Base-by-base conservation (phyloP, 2,329 filamentous ascomycete species). In the Emergomyces orientalis region DNA sequence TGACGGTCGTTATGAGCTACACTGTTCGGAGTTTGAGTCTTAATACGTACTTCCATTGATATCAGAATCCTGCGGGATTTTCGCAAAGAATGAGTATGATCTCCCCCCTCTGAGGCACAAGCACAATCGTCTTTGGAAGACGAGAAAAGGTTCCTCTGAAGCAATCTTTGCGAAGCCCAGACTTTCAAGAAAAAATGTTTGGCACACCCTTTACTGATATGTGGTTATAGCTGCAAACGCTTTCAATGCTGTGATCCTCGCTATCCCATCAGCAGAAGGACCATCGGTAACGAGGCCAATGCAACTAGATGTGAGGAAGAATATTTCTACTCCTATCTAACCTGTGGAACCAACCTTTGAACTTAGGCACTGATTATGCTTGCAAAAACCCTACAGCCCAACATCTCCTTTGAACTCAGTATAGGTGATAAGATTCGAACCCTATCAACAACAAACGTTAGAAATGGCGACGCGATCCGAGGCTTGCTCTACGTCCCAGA, bases 401-500 rank as follows among this genome's bases (percentile, higher is more conserved):
- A 41, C 17, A 59, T 47, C 19, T 59, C 67, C 63, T 77, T 74
- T 64, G 71, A 67, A 49, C 74, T 76, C 63, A 71, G 73, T 27
- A 66, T 78, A 3, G 72, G 75, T 43, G 73, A 72, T 63, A 88
- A 89, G 69, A 82, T 96, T 60, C 89, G 87, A 54, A 95, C 90
- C 0, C 80, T 97, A 17, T 89, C 89, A 2, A 85, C 83, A 39
- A 88, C 85, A 65, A 86, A 85, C 71, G 81, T 84, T 60, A 80
- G 83, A 39, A 74, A 80, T 47, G 84, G 87, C 66, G 83, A 83
- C 62, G 78, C 84, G 61, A 85, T 94, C 43, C 83, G 85, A 66
- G 93, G 93, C 65, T 83, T 97, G 19, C 82, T 97, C 63, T 97
- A 94, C 73, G 88, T 96, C 1, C 94, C 93, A 4, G 84, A 87